Base-by-base conservation (phyloP, 1,284 basidiomycete genomes). In the Ustilago hordei region DNA sequence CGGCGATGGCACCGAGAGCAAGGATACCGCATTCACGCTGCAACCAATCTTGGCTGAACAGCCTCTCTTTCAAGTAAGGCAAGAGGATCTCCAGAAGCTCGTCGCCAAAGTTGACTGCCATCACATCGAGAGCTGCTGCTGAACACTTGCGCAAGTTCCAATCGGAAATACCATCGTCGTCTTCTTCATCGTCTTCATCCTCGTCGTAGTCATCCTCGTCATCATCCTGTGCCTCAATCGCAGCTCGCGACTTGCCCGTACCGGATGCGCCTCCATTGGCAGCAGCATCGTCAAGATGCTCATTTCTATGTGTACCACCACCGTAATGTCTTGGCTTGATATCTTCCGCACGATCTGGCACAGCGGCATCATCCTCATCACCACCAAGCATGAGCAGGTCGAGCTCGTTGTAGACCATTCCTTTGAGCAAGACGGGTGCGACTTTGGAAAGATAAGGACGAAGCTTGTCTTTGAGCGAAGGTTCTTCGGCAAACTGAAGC, bases 91-190 rank as follows among this genome's bases (percentile, higher is more conserved):
- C 93, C 79, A 99, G 88, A 55, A 99, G 88, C 67, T 96, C 94
- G 34, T 90, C 90, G 55, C 92, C 91, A 83, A 98, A 99, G 60
- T 93, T 91, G 34, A 98, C 94, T 1, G 95, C 95, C 76, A 99
- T 91, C 19, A 99, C 96, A 86, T 99, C 97, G 67, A 99, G 89
- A 2, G 97, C 97, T 0, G 97, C 97, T 0, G 97, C 97, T 2
- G 95, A 95, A 86, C 97, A 99, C 88, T 99, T 99, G 78, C 97
- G 90, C 75, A 99, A 88, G 87, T 99, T 99, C 97, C 97, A 99
- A 86, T 98, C 95, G 9, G 95, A 95, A n/a, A 93, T 92, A 88
- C 93, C 93, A 83, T 98, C 96, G 75, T 99, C 96, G 9, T 95
- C 95, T 79, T 95, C 95, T 71, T 95, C 94, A 45, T 95, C 93